phyloP scores from a whole-genome alignment of 495 filamentous ascomycete genomes.

The Penicillium steckii region DNA sequence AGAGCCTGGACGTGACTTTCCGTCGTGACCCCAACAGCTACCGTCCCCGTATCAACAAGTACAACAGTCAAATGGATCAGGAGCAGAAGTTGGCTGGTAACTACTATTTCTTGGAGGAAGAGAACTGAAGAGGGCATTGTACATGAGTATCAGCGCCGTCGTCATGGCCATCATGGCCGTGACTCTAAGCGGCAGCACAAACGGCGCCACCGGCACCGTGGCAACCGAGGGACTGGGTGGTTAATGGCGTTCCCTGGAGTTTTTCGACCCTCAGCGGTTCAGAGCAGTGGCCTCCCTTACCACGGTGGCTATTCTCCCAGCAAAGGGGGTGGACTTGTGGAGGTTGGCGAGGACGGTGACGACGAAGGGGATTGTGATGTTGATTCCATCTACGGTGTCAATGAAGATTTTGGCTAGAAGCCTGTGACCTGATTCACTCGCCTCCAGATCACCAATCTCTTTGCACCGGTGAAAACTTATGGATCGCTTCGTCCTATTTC shows the following conservation, averaged over 20 bases:
- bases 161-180: slow-evolving; percentile 40
- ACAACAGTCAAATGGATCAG: slow-evolving; percentile 90
- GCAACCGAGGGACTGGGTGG: slow-evolving; percentile 33
- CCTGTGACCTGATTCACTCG: slow-evolving; percentile 36
- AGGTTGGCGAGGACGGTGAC: slow-evolving; percentile 48
- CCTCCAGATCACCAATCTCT: neutral
- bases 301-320: slow-evolving; percentile 26
- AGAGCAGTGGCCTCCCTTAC: slow-evolving; percentile 22
- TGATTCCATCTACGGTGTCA: slow-evolving; percentile 17
- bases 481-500: neutral
- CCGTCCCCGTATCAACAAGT: slow-evolving; percentile 97
- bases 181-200: slow-evolving; percentile 41
- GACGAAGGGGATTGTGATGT: slow-evolving; percentile 45
- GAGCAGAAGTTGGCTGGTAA: slow-evolving; percentile 94
- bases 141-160: slow-evolving; percentile 44
- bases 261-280: slow-evolving; percentile 43
- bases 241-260: slow-evolving; percentile 44
- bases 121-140: slow-evolving; percentile 69
- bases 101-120: slow-evolving; percentile 96
- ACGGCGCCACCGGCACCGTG: slow-evolving; percentile 34
- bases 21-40: slow-evolving; percentile 95
- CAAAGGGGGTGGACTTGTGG: slow-evolving; percentile 43
- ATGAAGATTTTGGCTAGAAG: slow-evolving; percentile 13
- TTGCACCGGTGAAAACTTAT: neutral
- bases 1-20: slow-evolving; percentile 96